Evolutionary conservation across 495 filamentous ascomycete genomes (phyloP), one percentile per base, ranked within the genome.

Genomic region (Aspergillus nanangensis): DNA sequence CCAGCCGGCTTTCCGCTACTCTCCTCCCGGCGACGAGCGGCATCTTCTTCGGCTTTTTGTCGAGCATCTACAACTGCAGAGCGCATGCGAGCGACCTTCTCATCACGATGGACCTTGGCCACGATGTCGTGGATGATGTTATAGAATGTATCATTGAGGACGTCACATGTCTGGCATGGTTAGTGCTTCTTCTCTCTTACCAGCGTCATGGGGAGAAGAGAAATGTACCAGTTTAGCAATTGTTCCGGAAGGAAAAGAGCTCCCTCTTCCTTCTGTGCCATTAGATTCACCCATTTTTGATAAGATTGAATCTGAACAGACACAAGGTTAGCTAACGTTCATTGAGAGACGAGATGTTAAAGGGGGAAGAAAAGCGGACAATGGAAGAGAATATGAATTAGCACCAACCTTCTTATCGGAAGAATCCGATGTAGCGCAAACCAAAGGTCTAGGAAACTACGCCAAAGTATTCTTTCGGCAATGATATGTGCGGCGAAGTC

Each of bases 61-160:
- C 85, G 74, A 51, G 85, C 81, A 38, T 80, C 63, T 29, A 86
- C 81, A 37, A 87, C 86, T 11, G 87, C 87, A 31, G 87, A 86
- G 34, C 75, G 71, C 60, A 82, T 85, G 44, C 86, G 82, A 32
- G 81, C 77, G 41, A 81, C 77, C 61, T 87, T 87, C 63, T 88
- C 84, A 55, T 87, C 80, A 32, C 84, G 82, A 60, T 88, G 84
- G 22, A 79, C 80, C 52, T 86, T 81, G 48, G 85, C 71, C 43
- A 87, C 67, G 38, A 86, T 67, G 42, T 87, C 83, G 54, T 85
- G 81, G 29, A 88, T 75, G 48, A 87, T 81, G 57, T 87, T 87
- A 65, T 86, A 82, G 50, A 87, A 69, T 14, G 83, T 66, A 54
- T 84, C 82, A 48, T 88, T 82, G 38, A 87, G 62, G 20, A 87